Evolutionary conservation across 352 stramenopile species (phyloP).

Genomic region (Phytophthora idaei): DNA sequence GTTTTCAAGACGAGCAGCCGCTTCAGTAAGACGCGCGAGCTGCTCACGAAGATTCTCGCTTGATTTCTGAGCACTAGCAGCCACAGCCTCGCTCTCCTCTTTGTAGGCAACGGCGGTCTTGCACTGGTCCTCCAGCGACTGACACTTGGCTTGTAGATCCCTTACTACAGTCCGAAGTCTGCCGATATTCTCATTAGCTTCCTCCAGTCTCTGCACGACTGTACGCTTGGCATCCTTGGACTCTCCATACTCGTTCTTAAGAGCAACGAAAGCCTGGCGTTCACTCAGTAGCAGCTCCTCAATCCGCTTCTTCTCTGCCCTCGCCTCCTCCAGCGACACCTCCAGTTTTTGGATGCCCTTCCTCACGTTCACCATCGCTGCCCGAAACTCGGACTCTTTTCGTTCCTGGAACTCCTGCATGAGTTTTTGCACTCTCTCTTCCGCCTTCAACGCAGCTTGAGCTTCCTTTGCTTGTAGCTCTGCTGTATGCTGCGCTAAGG

Average conservation of each 20-base stretch:
- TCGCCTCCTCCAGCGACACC: constrained; percentile 47
- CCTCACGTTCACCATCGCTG: constrained; percentile 75
- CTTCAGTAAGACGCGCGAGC: constrained; percentile 24
- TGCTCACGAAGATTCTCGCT: constrained; percentile 35
- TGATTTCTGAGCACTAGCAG: constrained; percentile 15
- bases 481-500: constrained; percentile 56
- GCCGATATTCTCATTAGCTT: constrained; percentile 74
- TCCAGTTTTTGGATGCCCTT: constrained; percentile 80
- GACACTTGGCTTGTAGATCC: constrained; percentile 41
- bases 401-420: constrained; percentile 66
- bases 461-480: constrained; percentile 63
- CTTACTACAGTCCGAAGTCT: constrained; percentile 60
- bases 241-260: constrained; percentile 64
- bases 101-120: constrained; percentile 22
- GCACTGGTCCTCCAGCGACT: constrained; percentile 38
- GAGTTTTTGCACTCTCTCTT: constrained; percentile 58
- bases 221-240: constrained; percentile 48
- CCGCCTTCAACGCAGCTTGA: constrained; percentile 49
- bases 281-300: constrained; percentile 61
- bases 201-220: constrained; percentile 62
- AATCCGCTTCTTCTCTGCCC: constrained; percentile 51
- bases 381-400: constrained; percentile 70
- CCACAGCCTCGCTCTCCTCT: constrained; percentile 16
- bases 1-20: constrained; percentile 29
- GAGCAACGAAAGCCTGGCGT: constrained; percentile 52